Evolutionary conservation across 306 rosid genomes (phyloP).

Genomic region (Cucurbita moschata): DNA sequence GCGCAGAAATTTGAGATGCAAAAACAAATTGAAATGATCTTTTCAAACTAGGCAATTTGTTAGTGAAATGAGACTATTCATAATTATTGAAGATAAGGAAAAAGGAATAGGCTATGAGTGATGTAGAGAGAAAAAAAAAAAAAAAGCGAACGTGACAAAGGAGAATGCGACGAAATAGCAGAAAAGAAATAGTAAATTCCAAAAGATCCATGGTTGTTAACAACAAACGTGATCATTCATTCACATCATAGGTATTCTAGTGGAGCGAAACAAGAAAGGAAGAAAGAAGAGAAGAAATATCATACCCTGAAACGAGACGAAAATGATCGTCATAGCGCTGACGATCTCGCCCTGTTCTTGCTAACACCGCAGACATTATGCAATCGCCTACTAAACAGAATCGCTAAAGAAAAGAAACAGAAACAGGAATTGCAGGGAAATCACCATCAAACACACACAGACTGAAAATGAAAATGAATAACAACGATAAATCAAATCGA

Average conservation of each 20-base stretch:
- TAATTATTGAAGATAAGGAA: background rate
- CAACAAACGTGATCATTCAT: background rate
- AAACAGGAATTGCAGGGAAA: background rate
- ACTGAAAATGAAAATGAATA: background rate
- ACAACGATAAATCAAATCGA: background rate
- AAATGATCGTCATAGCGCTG: slow-evolving; percentile 62
- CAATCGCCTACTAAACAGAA: background rate
- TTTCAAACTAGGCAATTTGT: background rate
- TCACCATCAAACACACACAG: background rate
- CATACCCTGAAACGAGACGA: slow-evolving; percentile 80
- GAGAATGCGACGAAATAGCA: background rate
- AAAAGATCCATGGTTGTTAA: background rate
- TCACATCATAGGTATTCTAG: background rate
- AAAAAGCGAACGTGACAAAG: slow-evolving; percentile 2
- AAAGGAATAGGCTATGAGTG: background rate
- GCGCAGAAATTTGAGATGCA: background rate
- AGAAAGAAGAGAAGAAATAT: background rate
- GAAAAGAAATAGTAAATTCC: background rate
- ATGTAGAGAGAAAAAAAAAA: background rate
- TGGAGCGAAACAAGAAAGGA: background rate
- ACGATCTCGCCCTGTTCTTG: slow-evolving; percentile 55
- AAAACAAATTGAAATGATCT: background rate
- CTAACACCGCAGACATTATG: slow-evolving; percentile 33
- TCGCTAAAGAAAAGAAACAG: background rate
- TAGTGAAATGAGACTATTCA: background rate